These are phyloP conservation scores for Chenopodium suecicum DNA, from an alignment of 148 eudicot species.

Conservation along the genomic window DNA sequence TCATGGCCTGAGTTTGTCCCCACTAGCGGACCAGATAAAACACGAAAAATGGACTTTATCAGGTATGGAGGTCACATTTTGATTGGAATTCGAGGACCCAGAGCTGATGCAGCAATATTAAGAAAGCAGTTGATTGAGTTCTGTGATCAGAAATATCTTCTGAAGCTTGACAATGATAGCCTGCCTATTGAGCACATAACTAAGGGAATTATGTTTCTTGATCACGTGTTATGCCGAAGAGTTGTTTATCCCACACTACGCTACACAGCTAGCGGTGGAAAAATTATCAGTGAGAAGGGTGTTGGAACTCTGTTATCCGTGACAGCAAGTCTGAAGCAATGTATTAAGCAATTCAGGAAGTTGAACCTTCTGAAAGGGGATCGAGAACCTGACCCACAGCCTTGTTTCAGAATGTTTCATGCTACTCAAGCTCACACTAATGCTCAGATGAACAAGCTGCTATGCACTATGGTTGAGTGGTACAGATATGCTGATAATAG, in stretches of 20 bases:
- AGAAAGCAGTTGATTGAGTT: conserved; percentile 86
- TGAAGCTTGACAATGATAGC: conserved; percentile 80
- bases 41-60: conserved; percentile 80
- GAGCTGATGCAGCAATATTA: conserved; percentile 87
- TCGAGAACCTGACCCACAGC: conserved; percentile 95
- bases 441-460: conserved; percentile 90
- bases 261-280: conserved; percentile 92
- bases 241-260: conserved; percentile 94
- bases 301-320: conserved; percentile 93
- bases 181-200: conserved; percentile 91
- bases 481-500: conserved; percentile 46
- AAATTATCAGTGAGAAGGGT: conserved; percentile 95
- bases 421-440: conserved; percentile 92
- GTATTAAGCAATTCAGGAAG: conserved; percentile 82
- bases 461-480: conserved; percentile 71
- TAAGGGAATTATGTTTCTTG: conserved; percentile 94
- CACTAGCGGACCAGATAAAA: conserved; percentile 92
- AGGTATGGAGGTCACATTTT: conserved; percentile 85
- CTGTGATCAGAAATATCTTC: conserved; percentile 72
- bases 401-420: conserved; percentile 94
- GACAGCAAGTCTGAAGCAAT: conserved; percentile 90
- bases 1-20: conserved; percentile 99
- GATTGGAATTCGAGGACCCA: conserved; percentile 91
- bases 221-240: conserved; percentile 79
- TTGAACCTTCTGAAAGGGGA: conserved; percentile 81